phyloP scores from a whole-genome alignment of 129 eudicot species.

The Pulicaria dysenterica region DNA sequence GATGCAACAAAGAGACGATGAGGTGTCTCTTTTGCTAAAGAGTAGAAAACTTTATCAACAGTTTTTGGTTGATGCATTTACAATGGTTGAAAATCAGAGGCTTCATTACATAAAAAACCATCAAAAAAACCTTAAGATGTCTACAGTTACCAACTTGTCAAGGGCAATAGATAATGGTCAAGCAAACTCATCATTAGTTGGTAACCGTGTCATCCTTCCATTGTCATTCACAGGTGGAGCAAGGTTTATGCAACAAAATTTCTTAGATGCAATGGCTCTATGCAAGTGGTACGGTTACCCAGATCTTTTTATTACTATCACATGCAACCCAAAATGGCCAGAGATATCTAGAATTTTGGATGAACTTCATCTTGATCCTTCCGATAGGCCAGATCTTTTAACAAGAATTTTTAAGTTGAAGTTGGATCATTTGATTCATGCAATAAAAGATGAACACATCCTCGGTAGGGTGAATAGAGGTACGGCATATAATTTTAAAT shows the following conservation, averaged over 20 bases:
- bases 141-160: neutral
- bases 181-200: neutral
- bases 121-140: neutral
- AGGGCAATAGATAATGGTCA: neutral
- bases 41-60: too few relatives aligned
- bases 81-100: too few relatives aligned
- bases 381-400: constrained; percentile 15
- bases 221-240: constrained; percentile 5
- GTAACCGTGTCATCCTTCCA: neutral
- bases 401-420: constrained; percentile 28
- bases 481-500: neutral
- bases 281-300: constrained; percentile 1
- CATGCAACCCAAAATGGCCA: constrained; percentile 15
- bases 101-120: too few relatives aligned
- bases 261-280: constrained; percentile 21
- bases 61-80: too few relatives aligned
- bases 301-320: constrained; percentile 24
- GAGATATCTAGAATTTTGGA: neutral
- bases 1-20: too few relatives aligned
- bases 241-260: constrained; percentile 23
- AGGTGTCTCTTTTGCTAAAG: too few relatives aligned
- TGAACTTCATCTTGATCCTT: neutral
- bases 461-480: constrained; percentile 15
- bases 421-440: constrained; percentile 7
- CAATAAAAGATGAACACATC: neutral